Conservation (phyloP, 2,329 filamentous ascomycete genomes). For the Penicillium sp. region DNA sequence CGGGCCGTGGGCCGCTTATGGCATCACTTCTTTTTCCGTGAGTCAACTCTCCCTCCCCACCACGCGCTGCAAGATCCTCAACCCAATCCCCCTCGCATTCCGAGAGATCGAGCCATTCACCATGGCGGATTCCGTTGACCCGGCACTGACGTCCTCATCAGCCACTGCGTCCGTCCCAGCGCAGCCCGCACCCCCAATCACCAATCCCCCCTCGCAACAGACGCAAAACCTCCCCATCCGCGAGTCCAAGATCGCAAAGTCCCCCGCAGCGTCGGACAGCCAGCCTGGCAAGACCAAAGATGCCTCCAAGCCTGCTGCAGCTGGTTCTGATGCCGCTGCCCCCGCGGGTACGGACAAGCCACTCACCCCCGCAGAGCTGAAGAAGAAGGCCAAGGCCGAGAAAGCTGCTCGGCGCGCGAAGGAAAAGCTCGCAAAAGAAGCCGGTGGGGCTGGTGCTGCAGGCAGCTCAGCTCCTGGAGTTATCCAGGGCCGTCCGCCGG, state of each 20-base stretch:
- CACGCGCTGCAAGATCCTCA: slow-evolving; percentile 34
- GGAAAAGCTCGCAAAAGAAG: slow-evolving; percentile 61
- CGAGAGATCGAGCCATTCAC: slow-evolving; percentile 26
- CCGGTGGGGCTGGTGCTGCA: slow-evolving; percentile 47
- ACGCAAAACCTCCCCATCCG: slow-evolving; percentile 30
- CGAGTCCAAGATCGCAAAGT: slow-evolving; percentile 30
- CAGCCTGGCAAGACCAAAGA: slow-evolving; percentile 31
- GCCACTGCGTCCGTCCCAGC: slow-evolving; percentile 24
- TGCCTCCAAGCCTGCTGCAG: slow-evolving; percentile 26
- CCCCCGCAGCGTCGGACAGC: slow-evolving; percentile 29
- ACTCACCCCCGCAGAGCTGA: slow-evolving; percentile 68
- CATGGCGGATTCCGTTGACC: slow-evolving; percentile 35
- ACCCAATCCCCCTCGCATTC: slow-evolving; percentile 23
- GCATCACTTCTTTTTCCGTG: slow-evolving; percentile 40
- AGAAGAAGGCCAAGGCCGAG: slow-evolving; percentile 87
- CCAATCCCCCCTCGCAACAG: slow-evolving; percentile 21
- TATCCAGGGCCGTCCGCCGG: slow-evolving; percentile 31
- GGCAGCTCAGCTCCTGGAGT: slow-evolving; percentile 43
- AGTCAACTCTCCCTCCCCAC: slow-evolving; percentile 38
- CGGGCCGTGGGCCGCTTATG: slow-evolving; percentile 36
- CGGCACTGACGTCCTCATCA: slow-evolving; percentile 24
- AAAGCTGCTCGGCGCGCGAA: slow-evolving; percentile 83
- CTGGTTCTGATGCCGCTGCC: slow-evolving; percentile 27
- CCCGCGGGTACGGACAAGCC: slow-evolving; percentile 37
- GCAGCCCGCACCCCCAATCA: slow-evolving; percentile 25